These are phyloP conservation scores for Cercospora beticola DNA, from an alignment of 2,329 filamentous ascomycete species.

Conservation along the genomic window DNA sequence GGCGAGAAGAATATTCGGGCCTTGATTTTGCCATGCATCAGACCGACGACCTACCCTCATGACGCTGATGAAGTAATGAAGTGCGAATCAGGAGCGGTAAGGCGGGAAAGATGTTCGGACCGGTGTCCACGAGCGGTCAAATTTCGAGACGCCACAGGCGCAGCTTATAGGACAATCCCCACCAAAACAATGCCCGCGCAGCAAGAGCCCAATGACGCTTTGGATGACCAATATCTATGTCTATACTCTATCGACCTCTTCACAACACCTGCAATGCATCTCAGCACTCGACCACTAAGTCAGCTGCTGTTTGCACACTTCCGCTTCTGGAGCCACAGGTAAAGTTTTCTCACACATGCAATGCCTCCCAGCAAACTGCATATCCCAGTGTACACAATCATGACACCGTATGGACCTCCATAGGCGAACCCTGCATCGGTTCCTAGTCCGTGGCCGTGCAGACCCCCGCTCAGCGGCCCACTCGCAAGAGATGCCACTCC, in stretches of 20 bases:
- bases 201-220: background rate
- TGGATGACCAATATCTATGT: background rate
- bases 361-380: background rate
- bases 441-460: background rate
- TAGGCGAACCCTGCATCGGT: background rate
- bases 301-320: background rate
- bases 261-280: background rate
- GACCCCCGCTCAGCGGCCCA: conserved; percentile 51
- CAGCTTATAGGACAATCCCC: background rate
- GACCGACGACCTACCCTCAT: too few species aligned
- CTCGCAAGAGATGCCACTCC: conserved; percentile 53
- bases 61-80: too few species aligned
- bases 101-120: too few species aligned
- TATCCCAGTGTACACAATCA: background rate
- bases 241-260: background rate
- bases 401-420: background rate
- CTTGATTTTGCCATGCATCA: too few species aligned
- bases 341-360: background rate
- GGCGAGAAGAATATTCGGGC: too few species aligned
- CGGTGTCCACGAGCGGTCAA: too few species aligned
- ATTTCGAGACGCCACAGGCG: too few species aligned
- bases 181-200: background rate
- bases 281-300: background rate
- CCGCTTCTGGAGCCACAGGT: background rate
- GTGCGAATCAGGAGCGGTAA: too few species aligned